Base-by-base conservation (phyloP, 148 eudicot genomes). In the Nyssa sinensis region DNA sequence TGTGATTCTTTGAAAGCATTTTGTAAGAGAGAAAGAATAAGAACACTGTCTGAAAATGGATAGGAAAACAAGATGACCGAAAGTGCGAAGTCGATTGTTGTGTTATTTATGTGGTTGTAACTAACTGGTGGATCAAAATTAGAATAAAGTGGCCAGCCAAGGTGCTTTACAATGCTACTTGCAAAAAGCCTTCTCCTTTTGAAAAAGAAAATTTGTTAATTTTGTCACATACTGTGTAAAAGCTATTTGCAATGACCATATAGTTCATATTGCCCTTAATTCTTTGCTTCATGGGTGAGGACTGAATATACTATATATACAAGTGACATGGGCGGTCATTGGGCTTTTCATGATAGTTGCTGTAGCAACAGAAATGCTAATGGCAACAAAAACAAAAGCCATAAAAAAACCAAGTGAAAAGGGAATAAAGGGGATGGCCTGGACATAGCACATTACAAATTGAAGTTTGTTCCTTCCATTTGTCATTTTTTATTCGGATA, bases 131-230 rank as follows among this genome's bases (percentile, higher is more conserved):
- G 75, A 31, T 23, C 64, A 35, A 64, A 44, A 30, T 74, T 68
- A 78, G 86, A 86, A 85, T 89, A 85, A 86, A 86, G 90, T 67
- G 68, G 77, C 57, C 49, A 68, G 77, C 57, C 49, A 68, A 69
- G 66, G 75, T 75, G 84, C 86, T 81, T 83, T 87, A 41, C 44
- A 53, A 67, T 81, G 85, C 87, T 79, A 85, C 72, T 78, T 77
- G 79, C 78, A 78, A 58, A 80, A 70, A 86, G 73, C 73, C 75
- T 74, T 66, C 73, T 78, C 72, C 78, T 82, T 83, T 87, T 49
- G 75, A 34, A 75, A 79, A 86, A 83, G 74, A 65, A 72, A 78
- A 75, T n/a, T 76, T 76, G 86, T 69, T 67, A 76, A 47, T 80
- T 81, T 84, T 81, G 82, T 81, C 90, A 73, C 37, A 71, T 57